Evolutionary conservation across 148 eudicot genomes (phyloP).

Genomic region (Rhododendron williamsianum): DNA sequence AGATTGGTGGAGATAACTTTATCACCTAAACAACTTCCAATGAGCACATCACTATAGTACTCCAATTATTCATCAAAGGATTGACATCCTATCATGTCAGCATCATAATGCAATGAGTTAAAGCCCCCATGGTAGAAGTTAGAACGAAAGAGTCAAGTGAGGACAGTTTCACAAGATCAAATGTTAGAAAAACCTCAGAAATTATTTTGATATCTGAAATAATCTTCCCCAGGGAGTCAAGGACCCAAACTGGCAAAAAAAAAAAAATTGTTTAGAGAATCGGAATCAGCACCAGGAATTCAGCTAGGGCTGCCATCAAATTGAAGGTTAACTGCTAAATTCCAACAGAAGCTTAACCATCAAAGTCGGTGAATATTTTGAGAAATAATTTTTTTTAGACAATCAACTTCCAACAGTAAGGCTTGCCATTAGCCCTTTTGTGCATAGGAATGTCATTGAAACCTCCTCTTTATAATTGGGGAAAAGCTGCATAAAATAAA

Average conservation of each 20-base stretch:
- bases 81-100: too few species aligned
- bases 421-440: neutral
- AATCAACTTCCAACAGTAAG: neutral
- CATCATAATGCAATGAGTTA: too few species aligned
- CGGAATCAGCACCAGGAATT: neutral
- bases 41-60: neutral
- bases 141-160: too few species aligned
- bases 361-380: neutral
- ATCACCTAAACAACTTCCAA: neutral
- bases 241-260: neutral
- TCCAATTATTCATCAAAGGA: too few species aligned
- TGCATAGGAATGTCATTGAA: neutral
- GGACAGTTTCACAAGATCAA: neutral
- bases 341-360: neutral
- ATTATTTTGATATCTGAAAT: neutral
- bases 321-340: neutral
- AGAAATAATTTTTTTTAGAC: neutral
- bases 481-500: neutral
- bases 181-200: neutral
- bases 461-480: neutral
- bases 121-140: too few species aligned
- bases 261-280: too few species aligned
- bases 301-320: neutral
- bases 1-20: neutral
- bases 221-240: neutral